Percentiles rank a stretch among this genome's conserved stretches.
Evolutionary conservation across 2,329 filamentous ascomycete species (phyloP).

Genomic region (Aspergillus quadrilineatus): DNA sequence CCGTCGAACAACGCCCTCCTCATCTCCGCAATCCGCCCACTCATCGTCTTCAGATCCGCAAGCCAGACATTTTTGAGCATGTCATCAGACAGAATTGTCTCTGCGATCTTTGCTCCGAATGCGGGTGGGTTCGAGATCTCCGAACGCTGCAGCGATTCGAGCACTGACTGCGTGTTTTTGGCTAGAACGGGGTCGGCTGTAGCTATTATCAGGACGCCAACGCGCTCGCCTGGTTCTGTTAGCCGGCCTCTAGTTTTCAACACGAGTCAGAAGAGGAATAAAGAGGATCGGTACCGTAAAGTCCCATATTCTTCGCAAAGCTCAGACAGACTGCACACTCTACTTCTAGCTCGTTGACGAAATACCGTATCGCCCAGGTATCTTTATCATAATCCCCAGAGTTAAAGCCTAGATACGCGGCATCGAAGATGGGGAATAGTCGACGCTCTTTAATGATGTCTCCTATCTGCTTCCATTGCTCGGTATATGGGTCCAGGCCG

Average conservation of each 20-base stretch:
- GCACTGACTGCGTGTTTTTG: constrained; percentile 14
- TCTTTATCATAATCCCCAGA: constrained; percentile 29
- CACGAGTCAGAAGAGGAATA: not conserved
- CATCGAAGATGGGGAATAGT: constrained; percentile 74
- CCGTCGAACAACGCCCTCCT: constrained; percentile 70
- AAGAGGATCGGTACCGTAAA: constrained; percentile 23
- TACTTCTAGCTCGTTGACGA: constrained; percentile 69
- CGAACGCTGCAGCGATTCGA: constrained; percentile 44
- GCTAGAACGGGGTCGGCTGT: not conserved
- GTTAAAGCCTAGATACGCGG: constrained; percentile 30
- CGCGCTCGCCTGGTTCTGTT: constrained; percentile 14
- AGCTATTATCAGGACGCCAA: constrained; percentile 12
- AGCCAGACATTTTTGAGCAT: constrained; percentile 83
- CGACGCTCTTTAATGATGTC: constrained; percentile 68
- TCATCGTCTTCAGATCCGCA: constrained; percentile 84
- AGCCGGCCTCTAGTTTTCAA: not conserved
- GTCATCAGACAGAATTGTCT: constrained; percentile 73
- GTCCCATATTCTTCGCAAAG: constrained; percentile 55
- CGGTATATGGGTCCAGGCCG: constrained; percentile 83
- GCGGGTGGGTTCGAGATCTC: constrained; percentile 95
- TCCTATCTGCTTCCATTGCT: constrained; percentile 89
- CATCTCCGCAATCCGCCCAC: constrained; percentile 88
- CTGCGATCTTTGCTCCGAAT: constrained; percentile 84
- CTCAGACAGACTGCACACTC: constrained; percentile 57
- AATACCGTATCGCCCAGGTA: constrained; percentile 27